Base-by-base conservation (phyloP, 2,329 filamentous ascomycete genomes). In the Phyllosticta citribraziliensis region DNA sequence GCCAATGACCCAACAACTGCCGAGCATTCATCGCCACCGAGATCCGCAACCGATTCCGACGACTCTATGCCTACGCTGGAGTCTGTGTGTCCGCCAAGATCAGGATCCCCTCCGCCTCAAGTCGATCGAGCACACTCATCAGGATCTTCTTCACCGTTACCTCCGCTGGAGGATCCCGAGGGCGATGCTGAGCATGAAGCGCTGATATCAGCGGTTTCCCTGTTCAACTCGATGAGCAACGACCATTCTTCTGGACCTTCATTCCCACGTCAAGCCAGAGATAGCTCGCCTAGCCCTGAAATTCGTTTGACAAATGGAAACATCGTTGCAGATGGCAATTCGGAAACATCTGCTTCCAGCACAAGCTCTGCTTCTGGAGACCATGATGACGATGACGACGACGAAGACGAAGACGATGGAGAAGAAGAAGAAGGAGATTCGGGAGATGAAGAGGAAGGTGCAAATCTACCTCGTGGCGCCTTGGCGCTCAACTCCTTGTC, bases 331-430 rank as follows among this genome's bases (percentile, higher is more conserved):
- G 40, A 47, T n/a, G 40, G 40, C 40, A n/a, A n/a, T n/a, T 47
- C 40, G 14, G 40, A 60, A 20, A 60, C 52, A 17, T 52, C 57
- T 17, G 54, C 51, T 27, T 59, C 57, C 19, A 51, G 30, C 20
- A 52, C 53, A 22, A 55, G 33, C 20, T 55, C 58, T 17, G 47
- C 52, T 1, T 54, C 47, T 14, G 59, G 52, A n/a, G 59, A 61
- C 33, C 54, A 61, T 14, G 55, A 53, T 24, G 52, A 61, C 20
- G 54, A 60, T 19, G 52, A 55, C 3, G 52, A 61, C 30, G 58
- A 56, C 27, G 58, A 60, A 14, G 53, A 56, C 14, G 54, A 56
- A 17, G 10, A 11, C 24, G 58, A 17, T 12, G 19, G 17, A 10
- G 40, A 56, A 12, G 52, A 53, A 12, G 52, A 53, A 8, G 52